Conservation (phyloP, 345 rosid species). For the Linum tenue region DNA sequence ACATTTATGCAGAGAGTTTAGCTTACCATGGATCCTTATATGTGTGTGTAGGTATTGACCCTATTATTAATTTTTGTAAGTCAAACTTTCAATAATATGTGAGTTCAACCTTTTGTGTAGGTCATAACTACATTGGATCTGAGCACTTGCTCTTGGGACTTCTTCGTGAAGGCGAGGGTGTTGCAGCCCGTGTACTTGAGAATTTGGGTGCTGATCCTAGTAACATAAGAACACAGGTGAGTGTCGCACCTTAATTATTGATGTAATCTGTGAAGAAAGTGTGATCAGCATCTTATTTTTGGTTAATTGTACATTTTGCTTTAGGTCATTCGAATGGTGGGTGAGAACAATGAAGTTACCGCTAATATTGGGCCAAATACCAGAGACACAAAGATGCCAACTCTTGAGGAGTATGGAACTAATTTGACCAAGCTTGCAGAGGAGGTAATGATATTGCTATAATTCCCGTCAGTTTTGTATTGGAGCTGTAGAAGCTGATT, state of each 20-base stretch:
- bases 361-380: slow-evolving; percentile 73
- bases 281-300: not conserved
- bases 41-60: too few relatives aligned
- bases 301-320: not conserved
- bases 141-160: slow-evolving; percentile 97
- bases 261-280: not conserved
- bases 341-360: slow-evolving; percentile 79
- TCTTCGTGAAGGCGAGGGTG: slow-evolving; percentile 99
- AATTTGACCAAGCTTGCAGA: slow-evolving; percentile 94
- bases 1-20: too few relatives aligned
- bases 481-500: not conserved
- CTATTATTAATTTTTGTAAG: not conserved
- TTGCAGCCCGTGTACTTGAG: slow-evolving; percentile 97
- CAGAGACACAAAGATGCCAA: slow-evolving; percentile 85
- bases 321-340: slow-evolving; percentile 97
- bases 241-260: slow-evolving; percentile 7
- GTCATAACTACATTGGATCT: slow-evolving; percentile 96
- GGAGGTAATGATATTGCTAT: slow-evolving; percentile 45
- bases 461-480: not conserved
- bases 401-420: slow-evolving; percentile 97
- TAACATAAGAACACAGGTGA: slow-evolving; percentile 91
- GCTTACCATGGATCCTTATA: too few relatives aligned
- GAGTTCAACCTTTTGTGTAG: slow-evolving; percentile 25
- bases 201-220: slow-evolving; percentile 85
- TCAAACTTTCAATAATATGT: not conserved